Evolutionary conservation across 2,329 filamentous ascomycete species (phyloP).

Genomic region (Aureobasidium pullulans): DNA sequence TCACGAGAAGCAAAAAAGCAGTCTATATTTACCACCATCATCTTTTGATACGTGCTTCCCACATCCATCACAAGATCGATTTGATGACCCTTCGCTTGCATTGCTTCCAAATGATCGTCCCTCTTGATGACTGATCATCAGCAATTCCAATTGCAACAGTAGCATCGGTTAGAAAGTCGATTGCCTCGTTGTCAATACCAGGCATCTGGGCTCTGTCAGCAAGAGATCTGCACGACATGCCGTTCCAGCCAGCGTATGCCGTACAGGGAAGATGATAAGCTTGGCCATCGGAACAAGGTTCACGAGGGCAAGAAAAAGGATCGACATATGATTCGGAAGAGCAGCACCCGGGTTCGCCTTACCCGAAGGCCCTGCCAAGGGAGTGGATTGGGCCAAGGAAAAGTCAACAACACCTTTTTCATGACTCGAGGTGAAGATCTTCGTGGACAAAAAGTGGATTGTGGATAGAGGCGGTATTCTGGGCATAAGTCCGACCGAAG

Average conservation of each 20-base stretch:
- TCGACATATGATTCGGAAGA: background rate
- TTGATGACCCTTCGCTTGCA: too few relatives aligned
- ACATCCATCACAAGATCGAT: background rate
- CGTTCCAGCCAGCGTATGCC: background rate
- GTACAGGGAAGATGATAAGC: background rate
- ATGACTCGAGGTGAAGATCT: background rate
- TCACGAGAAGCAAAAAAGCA: background rate
- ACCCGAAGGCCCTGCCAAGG: background rate
- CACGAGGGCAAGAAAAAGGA: background rate
- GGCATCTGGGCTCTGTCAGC: background rate
- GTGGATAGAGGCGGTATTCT: background rate
- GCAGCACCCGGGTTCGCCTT: background rate
- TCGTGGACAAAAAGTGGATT: too few relatives aligned
- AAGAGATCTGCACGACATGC: background rate
- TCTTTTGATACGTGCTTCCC: background rate
- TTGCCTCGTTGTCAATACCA: background rate
- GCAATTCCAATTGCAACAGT: too few relatives aligned
- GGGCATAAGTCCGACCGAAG: background rate
- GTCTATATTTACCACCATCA: background rate
- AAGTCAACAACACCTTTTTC: background rate
- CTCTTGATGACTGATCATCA: too few relatives aligned
- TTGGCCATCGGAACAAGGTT: conserved; percentile 1
- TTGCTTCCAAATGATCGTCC: too few relatives aligned
- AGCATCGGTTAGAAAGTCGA: background rate
- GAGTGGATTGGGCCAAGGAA: background rate